Base-by-base conservation (phyloP, 1,284 basidiomycete species). In the Rhodotorula sp. region DNA sequence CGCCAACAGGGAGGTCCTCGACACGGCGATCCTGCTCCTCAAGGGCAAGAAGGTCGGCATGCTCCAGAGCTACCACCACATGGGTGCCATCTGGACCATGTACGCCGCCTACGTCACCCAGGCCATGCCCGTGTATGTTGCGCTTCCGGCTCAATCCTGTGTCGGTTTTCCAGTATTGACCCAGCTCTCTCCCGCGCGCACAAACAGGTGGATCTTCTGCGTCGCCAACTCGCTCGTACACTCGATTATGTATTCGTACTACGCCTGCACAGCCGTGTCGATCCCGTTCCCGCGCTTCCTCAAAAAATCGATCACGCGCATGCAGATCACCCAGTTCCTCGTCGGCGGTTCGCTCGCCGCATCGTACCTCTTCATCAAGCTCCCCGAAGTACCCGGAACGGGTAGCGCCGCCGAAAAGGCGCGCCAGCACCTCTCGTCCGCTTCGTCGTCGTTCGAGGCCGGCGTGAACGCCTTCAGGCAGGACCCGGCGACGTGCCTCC, bases 1-100 rank as follows among this genome's bases (percentile, higher is more conserved):
- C 24, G 8, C 20, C 12, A 48, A 22, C 62, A 45, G 60, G 53
- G 60, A 61, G 37, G 61, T 67, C 55, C 65, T 80, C 59, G 80
- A 80, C 64, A 78, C 75, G 61, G 74, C 79, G 53, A 80, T 81
- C 69, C 77, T 81, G 54, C 77, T 80, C 55, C 73, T 78, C 63
- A 80, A 81, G 74, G 80, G 80, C 33, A 80, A 80, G 70, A 78
- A 79, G 55, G 79, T 80, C 37, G 74, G 75, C 46, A 70, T 73
- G 62, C 63, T 71, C 30, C 72, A 74, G 53, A 37, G 26, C 15
- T 72, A 73, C 60, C 73, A 75, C 67, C 73, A 73, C 68, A 60
- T 58, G 29, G 73, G 71, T 8, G 68, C 68, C 0, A 79, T 80
- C 60, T 65, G 77, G 42, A 79, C 77, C 72, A 80, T 81, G 77